Base-by-base conservation (phyloP, 352 stramenopile species). In the Sclerospora graminicola region DNA sequence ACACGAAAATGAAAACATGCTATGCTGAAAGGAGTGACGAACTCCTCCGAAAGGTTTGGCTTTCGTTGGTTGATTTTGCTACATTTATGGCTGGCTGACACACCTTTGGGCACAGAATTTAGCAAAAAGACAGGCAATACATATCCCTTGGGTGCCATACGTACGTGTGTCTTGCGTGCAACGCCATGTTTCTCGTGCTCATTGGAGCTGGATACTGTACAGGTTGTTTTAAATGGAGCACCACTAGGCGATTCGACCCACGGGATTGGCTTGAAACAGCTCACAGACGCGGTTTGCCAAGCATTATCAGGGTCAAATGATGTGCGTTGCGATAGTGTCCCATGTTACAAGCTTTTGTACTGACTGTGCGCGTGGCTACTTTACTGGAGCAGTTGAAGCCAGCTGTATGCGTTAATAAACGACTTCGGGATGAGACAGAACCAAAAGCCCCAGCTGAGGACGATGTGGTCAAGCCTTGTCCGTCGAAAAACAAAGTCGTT, bases 71-170 rank as follows among this genome's bases (percentile, higher is more conserved):
- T 24, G 15, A 4, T 40, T 19, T 26, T 40, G 6, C 1, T 29
- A 14, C 18, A n/a, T 33, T 41, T 46, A n/a, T 48, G 45, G 18
- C 14, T 44, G 45, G 27, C 34, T 60, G 34, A n/a, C n/a, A n/a
- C n/a, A n/a, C n/a, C n/a, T n/a, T n/a, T n/a, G n/a, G n/a, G n/a
- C n/a, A n/a, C 33, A 82, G 57, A 66, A 85, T 54, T 60, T 88
- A 10, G 60, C 36, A 0, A 58, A 76, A 41, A 67, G 66, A 15
- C 48, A 67, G 18, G 62, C 68, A 20, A 42, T 87, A 8, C 59
- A 77, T 41, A 47, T 72, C 35, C 57, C 57, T 6, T 91, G 79
- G 79, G 65, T 86, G 27, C 79, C 79, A 27, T 85, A 74, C 16
- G 79, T 85, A 76, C 39, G 69, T 60, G 26, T 7, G n/a, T n/a